Percentiles rank a stretch among this genome's conserved stretches.
These are phyloP conservation scores for Candida qinlingensis DNA, from an alignment of 805 yeast species.

Conservation along the genomic window DNA sequence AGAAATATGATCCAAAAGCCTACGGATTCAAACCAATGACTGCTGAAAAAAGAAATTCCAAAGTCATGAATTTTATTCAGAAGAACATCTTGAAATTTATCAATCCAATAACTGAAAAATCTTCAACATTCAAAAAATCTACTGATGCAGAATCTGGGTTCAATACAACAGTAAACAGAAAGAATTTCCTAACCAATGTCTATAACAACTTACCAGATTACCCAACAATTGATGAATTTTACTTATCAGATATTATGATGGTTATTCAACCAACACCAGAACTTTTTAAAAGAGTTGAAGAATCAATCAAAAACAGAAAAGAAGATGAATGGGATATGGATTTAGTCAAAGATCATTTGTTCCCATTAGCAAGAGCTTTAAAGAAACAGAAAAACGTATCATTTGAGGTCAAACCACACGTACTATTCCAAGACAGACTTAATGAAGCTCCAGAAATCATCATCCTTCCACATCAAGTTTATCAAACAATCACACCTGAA, in stretches of 20 bases:
- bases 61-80: constrained; percentile 6
- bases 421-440: constrained; percentile 8
- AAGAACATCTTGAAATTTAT: background rate
- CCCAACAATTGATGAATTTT: constrained; percentile 24
- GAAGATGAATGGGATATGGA: constrained; percentile 52
- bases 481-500: constrained; percentile 50
- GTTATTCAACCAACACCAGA: constrained; percentile 44
- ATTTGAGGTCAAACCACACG: background rate
- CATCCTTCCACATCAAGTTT: constrained; percentile 45
- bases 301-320: constrained; percentile 24
- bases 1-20: constrained; percentile 14
- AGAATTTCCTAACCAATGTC: constrained; percentile 22
- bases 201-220: constrained; percentile 37
- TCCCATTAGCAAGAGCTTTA: constrained; percentile 20
- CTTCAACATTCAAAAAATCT: background rate
- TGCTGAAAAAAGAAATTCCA: constrained; percentile 17
- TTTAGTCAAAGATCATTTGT: constrained; percentile 35
- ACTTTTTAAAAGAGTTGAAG: constrained; percentile 18
- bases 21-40: constrained; percentile 23
- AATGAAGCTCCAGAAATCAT: constrained; percentile 22
- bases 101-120: background rate
- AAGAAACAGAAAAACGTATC: constrained; percentile 9
- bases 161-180: constrained; percentile 3
- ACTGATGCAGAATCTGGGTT: constrained; percentile 12
- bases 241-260: constrained; percentile 47